Conservation (phyloP, 1,139 yeast species). For the Sugiyamaella xylanicola region DNA sequence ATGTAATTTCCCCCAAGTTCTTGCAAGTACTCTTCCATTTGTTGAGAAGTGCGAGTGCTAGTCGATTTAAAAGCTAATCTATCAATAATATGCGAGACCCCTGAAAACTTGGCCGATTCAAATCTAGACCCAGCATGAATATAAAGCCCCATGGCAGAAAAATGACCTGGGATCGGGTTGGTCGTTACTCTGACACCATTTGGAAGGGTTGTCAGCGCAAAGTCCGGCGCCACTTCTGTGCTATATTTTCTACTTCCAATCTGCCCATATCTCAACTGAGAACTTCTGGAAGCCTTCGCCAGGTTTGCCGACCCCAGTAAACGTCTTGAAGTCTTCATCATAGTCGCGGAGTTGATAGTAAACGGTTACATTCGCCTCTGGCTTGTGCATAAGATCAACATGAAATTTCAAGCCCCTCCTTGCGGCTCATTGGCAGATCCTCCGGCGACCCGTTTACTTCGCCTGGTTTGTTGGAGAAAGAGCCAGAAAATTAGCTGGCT, state of each 20-base stretch:
- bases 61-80: slow-evolving; percentile 87
- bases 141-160: slow-evolving; percentile 86
- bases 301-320: neutral
- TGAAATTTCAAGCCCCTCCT: neutral
- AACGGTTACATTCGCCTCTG: neutral
- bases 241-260: neutral
- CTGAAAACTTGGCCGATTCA: slow-evolving; percentile 59
- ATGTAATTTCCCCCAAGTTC: slow-evolving; percentile 91
- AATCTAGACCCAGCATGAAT: slow-evolving; percentile 89
- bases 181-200: slow-evolving; percentile 87
- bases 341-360: neutral
- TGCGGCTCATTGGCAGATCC: too few species aligned
- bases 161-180: slow-evolving; percentile 86
- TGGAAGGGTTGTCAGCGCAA: slow-evolving; percentile 52
- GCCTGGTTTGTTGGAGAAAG: too few species aligned
- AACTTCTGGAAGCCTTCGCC: neutral
- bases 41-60: slow-evolving; percentile 56
- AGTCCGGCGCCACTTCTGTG: slow-evolving; percentile 21
- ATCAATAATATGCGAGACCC: slow-evolving; percentile 82
- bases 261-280: neutral
- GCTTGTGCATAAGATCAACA: neutral
- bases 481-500: too few species aligned
- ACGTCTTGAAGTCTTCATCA: neutral
- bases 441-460: too few species aligned
- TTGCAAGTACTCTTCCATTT: slow-evolving; percentile 77